Evolutionary conservation across 495 filamentous ascomycete genomes (phyloP), one percentile per base, ranked within the genome.

Genomic region (Trichoderma virens): DNA sequence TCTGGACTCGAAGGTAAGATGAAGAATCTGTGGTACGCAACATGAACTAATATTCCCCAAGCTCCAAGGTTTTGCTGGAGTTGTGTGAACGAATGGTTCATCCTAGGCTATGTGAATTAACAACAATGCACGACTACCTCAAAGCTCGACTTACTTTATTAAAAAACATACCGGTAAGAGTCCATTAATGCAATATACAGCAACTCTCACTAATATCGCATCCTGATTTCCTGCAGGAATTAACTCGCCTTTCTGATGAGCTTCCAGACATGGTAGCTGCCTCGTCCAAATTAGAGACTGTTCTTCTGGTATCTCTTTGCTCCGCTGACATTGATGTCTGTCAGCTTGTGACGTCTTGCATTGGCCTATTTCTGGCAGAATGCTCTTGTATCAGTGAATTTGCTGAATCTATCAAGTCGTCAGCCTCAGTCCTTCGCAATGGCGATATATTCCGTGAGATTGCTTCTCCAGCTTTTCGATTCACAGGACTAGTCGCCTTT

Each of bases 401-500:
- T 13, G 73, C 77, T 25, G 76, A 76, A 31, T 72, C 76, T 20
- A 74, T 72, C 34, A 80, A 82, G 65, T 77, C 76, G 5, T 79
- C 80, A 35, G 70, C 79, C 59, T 76, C 83, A 0, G 73, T 86
- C 35, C 77, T 86, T 62, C 78, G 84, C 32, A 88, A 88, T 61
- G 75, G 79, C 62, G 83, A 85, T 6, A 74, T 86, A 20, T 88
- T 85, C 67, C 70, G 76, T 34, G 85, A 87, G 68, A 80, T 88
- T 60, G 82, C 85, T 9, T 82, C 86, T 1, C 81, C 81, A 59
- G 80, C 80, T 14, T 88, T 88, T 71, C 76, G 82, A 41, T 84
- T 88, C 60, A 88, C 85, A 25, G 85, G 85, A 3, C 70, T 86
- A 31, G 86, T 88, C 18, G 85, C 85, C 16, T 88, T 88, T 69